These are phyloP conservation scores for Flaveria bidentis DNA, from an alignment of 129 eudicot genomes.

Conservation along the genomic window DNA sequence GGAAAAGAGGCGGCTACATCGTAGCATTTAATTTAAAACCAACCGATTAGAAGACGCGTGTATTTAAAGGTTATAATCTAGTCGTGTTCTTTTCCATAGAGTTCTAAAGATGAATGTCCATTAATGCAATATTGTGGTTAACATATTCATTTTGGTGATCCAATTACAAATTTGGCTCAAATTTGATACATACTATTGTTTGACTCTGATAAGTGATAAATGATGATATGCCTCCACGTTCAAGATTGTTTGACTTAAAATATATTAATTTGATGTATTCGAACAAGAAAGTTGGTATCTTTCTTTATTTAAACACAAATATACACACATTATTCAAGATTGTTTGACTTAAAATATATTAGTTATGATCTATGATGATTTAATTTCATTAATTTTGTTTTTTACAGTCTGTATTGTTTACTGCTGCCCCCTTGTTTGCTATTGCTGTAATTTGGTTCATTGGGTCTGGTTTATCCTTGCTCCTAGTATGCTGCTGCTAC, in stretches of 20 bases:
- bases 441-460: conserved; percentile 72
- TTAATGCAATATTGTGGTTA: too few relatives aligned
- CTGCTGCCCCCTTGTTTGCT: conserved; percentile 61
- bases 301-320: not conserved
- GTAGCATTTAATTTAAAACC: too few relatives aligned
- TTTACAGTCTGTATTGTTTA: conserved; percentile 73
- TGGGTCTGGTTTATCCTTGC: conserved; percentile 59
- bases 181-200: conserved; percentile 7
- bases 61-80: too few relatives aligned
- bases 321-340: conserved; percentile 5
- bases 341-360: conserved; percentile 15
- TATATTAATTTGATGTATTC: not conserved
- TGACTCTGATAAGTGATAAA: conserved; percentile 12
- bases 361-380: not conserved
- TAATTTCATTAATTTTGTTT: not conserved
- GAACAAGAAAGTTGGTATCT: not conserved
- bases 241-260: conserved; percentile 21
- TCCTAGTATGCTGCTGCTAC: conserved; percentile 54
- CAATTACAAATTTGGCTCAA: not conserved
- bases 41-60: too few relatives aligned
- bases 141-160: too few relatives aligned
- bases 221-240: conserved; percentile 28
- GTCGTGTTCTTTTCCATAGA: too few relatives aligned
- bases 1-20: too few relatives aligned
- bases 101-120: too few relatives aligned